Percentiles rank a stretch among this genome's conserved stretches.
These are phyloP conservation scores for Teratosphaeria viscida DNA, from an alignment of 2,329 filamentous ascomycete species.

Conservation along the genomic window DNA sequence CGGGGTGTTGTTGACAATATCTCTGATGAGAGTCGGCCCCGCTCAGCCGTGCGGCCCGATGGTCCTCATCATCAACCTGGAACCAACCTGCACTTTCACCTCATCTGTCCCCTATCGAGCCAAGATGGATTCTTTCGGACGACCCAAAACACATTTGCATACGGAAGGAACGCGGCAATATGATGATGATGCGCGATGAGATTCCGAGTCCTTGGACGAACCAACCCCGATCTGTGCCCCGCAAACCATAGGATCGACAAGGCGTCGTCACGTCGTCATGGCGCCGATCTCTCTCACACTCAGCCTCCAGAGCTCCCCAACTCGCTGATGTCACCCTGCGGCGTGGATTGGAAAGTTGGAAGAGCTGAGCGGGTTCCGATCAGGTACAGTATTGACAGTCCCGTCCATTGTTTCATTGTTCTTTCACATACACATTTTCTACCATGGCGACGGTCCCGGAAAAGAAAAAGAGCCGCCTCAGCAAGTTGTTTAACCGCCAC, in stretches of 20 bases:
- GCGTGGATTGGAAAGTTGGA: background rate
- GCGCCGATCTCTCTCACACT: too few relatives aligned
- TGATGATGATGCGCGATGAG: background rate
- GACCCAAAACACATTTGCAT: background rate
- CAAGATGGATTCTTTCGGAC: background rate
- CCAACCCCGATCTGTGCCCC: background rate
- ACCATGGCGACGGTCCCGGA: background rate
- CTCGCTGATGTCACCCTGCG: background rate
- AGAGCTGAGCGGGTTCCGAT: background rate
- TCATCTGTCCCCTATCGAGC: too few relatives aligned
- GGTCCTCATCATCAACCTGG: too few relatives aligned
- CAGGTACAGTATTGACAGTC: background rate
- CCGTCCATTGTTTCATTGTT: background rate
- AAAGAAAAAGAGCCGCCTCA: background rate
- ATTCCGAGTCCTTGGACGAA: background rate
- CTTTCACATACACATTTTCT: background rate
- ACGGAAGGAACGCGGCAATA: background rate
- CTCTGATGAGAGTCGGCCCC: too few relatives aligned
- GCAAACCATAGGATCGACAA: background rate
- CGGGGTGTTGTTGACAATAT: too few relatives aligned
- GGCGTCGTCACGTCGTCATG: too few relatives aligned
- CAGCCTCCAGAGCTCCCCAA: background rate
- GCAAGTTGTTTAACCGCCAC: background rate
- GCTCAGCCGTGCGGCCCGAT: too few relatives aligned
- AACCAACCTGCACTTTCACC: background rate